Evolutionary conservation across 176 grass and related monocot species (phyloP).

Genomic region (Musa schizocarpa): DNA sequence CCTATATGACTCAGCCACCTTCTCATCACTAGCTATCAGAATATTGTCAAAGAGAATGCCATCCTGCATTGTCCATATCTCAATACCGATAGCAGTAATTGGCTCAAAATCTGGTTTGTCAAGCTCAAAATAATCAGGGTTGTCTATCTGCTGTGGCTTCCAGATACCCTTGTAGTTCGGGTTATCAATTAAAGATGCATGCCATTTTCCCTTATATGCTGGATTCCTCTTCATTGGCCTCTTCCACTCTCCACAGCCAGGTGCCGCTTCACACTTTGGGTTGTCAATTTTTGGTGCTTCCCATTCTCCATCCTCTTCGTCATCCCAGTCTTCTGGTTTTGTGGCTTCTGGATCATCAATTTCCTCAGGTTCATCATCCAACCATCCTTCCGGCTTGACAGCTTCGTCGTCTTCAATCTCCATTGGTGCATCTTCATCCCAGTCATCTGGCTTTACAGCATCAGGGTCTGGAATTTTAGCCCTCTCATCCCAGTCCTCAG

Average conservation of each 20-base stretch:
- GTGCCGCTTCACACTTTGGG: constrained; percentile 91
- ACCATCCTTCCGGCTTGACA: constrained; percentile 85
- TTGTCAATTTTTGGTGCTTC: constrained; percentile 93
- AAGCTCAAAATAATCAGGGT: constrained; percentile 92
- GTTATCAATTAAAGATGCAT: constrained; percentile 82
- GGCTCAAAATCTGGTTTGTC: constrained; percentile 72
- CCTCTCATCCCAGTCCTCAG: constrained; percentile 96
- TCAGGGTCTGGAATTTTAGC: constrained; percentile 68
- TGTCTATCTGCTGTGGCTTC: constrained; percentile 91
- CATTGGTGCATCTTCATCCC: constrained; percentile 95
- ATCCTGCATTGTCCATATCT: constrained; percentile 99
- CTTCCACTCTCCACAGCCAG: constrained; percentile 98
- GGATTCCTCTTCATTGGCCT: constrained; percentile 87
- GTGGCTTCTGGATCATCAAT: constrained; percentile 74
- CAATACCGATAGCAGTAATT: constrained; percentile 82
- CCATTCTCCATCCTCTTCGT: constrained; percentile 98
- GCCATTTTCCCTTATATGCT: constrained; percentile 96
- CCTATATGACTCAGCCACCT: constrained; percentile 58
- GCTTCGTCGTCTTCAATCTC: constrained; percentile 83
- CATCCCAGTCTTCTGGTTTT: constrained; percentile 97
- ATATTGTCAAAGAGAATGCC: constrained; percentile 93
- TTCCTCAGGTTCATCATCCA: constrained; percentile 94
- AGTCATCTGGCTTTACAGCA: constrained; percentile 83
- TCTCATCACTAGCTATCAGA: constrained; percentile 80
- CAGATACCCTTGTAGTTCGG: constrained; percentile 95